Evolutionary conservation across 192 early-diverging fungal species (phyloP).

Genomic region (Coemansia sp.): DNA sequence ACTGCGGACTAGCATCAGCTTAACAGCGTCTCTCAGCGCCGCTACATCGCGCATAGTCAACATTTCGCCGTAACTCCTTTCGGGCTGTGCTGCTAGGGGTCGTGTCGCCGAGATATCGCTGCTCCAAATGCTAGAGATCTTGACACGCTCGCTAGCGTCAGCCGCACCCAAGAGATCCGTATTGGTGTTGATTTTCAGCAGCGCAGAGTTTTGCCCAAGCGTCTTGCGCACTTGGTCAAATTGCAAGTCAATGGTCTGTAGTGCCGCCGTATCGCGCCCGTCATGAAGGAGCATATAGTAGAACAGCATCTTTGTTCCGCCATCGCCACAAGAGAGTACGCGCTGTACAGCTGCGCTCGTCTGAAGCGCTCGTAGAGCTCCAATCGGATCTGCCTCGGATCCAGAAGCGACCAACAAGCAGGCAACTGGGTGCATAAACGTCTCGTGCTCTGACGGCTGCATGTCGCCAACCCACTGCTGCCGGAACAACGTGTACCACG

Average conservation of each 20-base stretch:
- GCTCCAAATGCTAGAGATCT: conserved; percentile 45
- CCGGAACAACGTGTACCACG: conserved; percentile 86
- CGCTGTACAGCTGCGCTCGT: conserved; percentile 56
- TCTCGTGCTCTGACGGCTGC: conserved; percentile 85
- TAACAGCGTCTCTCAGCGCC: conserved; percentile 50
- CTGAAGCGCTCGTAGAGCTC: conserved; percentile 63
- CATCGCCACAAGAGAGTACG: conserved; percentile 68
- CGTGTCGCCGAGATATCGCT: conserved; percentile 22
- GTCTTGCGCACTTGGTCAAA: conserved; percentile 52
- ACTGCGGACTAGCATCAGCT: conserved; percentile 69
- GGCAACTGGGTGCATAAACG: conserved; percentile 93
- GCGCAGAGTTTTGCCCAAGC: conserved; percentile 45
- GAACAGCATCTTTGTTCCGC: conserved; percentile 79
- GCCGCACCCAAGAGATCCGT: conserved; percentile 18
- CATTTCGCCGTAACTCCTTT: conserved; percentile 24
- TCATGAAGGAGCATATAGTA: conserved; percentile 90
- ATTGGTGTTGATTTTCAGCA: conserved; percentile 49
- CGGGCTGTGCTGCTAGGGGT: conserved; percentile 11
- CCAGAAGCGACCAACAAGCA: conserved; percentile 72
- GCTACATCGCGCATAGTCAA: conserved; percentile 55
- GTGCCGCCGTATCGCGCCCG: conserved; percentile 40
- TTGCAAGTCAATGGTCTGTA: conserved; percentile 43
- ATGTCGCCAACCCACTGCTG: conserved; percentile 55
- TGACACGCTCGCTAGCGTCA: conserved; percentile 21
- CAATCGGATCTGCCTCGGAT: conserved; percentile 74